Conservation (phyloP, 345 rosid genomes). For the Populus ilicifolia region DNA sequence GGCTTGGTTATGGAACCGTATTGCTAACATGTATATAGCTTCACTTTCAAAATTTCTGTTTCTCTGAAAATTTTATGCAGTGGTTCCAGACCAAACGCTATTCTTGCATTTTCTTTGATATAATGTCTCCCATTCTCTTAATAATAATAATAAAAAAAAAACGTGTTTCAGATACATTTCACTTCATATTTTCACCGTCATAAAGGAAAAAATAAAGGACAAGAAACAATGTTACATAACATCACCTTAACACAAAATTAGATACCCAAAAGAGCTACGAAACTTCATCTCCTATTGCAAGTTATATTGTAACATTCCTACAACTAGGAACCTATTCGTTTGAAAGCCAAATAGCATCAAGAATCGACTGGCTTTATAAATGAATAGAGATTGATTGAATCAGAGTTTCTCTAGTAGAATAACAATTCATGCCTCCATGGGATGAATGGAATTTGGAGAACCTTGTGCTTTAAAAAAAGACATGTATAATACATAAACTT, state of each 20-base stretch:
- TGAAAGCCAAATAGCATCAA: neutral
- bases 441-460: neutral
- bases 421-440: neutral
- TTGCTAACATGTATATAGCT: neutral
- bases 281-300: neutral
- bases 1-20: neutral
- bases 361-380: neutral
- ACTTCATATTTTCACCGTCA: neutral
- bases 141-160: no score
- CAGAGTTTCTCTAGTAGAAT: neutral
- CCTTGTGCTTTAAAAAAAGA: no score
- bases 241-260: neutral
- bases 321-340: neutral
- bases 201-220: no score
- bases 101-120: neutral
- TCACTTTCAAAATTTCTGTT: neutral
- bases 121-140: neutral
- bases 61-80: neutral
- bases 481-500: neutral
- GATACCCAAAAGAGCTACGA: neutral
- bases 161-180: neutral
- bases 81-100: neutral
- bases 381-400: neutral
- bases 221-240: neutral
- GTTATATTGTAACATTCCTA: neutral